Conservation (phyloP, 176 grass and related monocot species). For the maize (Zea mays) region DNA sequence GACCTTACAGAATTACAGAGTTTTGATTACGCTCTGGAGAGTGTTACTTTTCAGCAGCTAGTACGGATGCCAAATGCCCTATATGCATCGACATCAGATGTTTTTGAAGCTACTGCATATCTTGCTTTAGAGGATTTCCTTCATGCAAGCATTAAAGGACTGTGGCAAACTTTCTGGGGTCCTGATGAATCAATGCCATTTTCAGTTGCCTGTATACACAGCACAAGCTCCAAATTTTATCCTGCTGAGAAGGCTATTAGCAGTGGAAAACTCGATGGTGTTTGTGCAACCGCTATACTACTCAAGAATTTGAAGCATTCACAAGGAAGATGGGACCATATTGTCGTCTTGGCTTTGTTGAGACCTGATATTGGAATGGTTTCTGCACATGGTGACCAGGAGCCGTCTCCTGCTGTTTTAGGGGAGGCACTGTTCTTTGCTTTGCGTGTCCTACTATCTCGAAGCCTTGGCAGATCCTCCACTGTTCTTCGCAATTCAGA, state of each 20-base stretch:
- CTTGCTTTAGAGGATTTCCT: conserved; percentile 97
- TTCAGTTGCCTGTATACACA: conserved; percentile 93
- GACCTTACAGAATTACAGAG: conserved; percentile 74
- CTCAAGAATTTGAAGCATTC: conserved; percentile 62
- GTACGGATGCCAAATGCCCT: conserved; percentile 92
- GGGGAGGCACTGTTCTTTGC: conserved; percentile 95
- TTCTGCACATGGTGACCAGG: conserved; percentile 49
- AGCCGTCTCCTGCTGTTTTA: conserved; percentile 62
- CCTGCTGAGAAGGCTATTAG: conserved; percentile 90
- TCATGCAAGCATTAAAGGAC: conserved; percentile 76
- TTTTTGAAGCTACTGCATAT: conserved; percentile 80
- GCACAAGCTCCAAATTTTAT: conserved; percentile 89
- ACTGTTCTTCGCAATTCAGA: conserved; percentile 69
- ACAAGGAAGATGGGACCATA: conserved; percentile 93
- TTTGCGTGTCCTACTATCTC: conserved; percentile 74
- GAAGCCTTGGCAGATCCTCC: conserved; percentile 84
- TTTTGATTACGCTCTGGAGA: conserved; percentile 89
- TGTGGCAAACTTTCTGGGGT: conserved; percentile 92
- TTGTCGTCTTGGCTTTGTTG: conserved; percentile 72
- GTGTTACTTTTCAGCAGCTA: conserved; percentile 87
- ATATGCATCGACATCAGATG: conserved; percentile 70
- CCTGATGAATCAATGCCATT: conserved; percentile 76
- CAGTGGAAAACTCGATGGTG: conserved; percentile 77
- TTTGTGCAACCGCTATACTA: conserved; percentile 82
- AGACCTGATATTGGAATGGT: conserved; percentile 75